These are phyloP conservation scores for Coemansia sp. DNA, from an alignment of 371 early-diverging fungal species.

Conservation along the genomic window DNA sequence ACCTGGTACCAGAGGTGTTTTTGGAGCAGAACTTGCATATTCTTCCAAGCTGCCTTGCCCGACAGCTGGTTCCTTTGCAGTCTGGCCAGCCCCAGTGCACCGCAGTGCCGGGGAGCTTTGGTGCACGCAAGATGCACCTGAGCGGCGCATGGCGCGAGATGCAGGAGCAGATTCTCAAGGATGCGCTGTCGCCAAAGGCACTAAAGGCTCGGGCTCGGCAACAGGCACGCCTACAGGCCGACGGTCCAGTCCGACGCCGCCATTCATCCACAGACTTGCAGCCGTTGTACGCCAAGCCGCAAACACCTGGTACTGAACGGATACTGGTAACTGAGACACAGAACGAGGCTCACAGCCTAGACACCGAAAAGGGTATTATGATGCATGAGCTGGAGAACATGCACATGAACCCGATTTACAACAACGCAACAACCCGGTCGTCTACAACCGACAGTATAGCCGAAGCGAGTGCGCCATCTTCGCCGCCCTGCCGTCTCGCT, in stretches of 20 bases:
- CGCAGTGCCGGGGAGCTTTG: conserved; percentile 37
- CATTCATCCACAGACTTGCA: conserved; percentile 50
- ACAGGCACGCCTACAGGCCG: conserved; percentile 37
- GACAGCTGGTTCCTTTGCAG: conserved; percentile 38
- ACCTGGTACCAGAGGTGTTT: conserved; percentile 58
- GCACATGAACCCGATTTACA: conserved; percentile 45
- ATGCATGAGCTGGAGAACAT: conserved; percentile 30
- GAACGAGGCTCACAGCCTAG: conserved; percentile 40
- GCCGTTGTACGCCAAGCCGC: conserved; percentile 23
- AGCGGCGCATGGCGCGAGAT: conserved; percentile 54
- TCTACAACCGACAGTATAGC: conserved; percentile 20
- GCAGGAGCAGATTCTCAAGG: conserved; percentile 71
- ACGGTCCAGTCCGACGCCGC: conserved; percentile 34
- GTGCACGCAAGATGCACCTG: conserved; percentile 44
- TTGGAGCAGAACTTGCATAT: conserved; percentile 80
- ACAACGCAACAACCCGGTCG: conserved; percentile 9
- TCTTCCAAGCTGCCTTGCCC: conserved; percentile 63
- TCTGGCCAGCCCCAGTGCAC: conserved; percentile 30
- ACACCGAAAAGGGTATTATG: conserved; percentile 26
- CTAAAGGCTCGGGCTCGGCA: conserved; percentile 58
- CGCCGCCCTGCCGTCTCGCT: conserved; percentile 3
- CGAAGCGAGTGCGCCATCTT: conserved; percentile 11
- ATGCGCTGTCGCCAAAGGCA: conserved; percentile 73
- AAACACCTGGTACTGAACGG: conserved; percentile 10
- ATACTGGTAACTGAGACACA: conserved; percentile 11